Percentiles rank a stretch among this genome's conserved stretches.
phyloP scores from a whole-genome alignment of 345 rosid species.

The Salix suchowensis region DNA sequence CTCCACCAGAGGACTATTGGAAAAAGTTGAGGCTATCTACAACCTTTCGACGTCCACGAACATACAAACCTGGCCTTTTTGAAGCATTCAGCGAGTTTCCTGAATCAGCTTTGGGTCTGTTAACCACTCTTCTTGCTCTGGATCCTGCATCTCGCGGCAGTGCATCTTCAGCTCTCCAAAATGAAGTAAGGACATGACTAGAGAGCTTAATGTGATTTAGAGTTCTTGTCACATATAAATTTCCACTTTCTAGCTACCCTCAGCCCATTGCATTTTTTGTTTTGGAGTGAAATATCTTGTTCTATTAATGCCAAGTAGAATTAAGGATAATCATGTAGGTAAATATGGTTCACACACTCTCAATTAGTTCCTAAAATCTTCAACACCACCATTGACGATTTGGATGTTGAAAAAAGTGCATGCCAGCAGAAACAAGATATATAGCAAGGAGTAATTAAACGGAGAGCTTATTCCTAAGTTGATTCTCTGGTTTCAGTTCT shows the following conservation, averaged over 20 bases:
- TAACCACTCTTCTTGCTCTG: constrained; percentile 52
- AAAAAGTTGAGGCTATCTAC: constrained; percentile 58
- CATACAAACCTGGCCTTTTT: constrained; percentile 37
- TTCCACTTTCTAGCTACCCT: too few relatives aligned
- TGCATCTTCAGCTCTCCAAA: constrained; percentile 43
- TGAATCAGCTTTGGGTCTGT: constrained; percentile 43
- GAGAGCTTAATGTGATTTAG: background rate
- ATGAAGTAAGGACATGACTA: constrained; percentile 29
- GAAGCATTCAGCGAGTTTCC: constrained; percentile 44
- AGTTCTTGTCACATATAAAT: background rate
- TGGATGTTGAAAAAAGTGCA: too few relatives aligned
- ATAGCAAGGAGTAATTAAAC: background rate
- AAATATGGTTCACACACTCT: too few relatives aligned
- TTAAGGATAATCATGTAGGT: background rate
- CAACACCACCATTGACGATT: too few relatives aligned
- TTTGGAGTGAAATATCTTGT: background rate
- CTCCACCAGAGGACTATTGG: constrained; percentile 90
- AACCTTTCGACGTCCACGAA: constrained; percentile 47
- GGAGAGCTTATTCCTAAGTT: background rate
- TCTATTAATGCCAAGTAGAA: background rate
- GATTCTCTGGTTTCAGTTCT: constrained; percentile 36
- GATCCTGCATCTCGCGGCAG: constrained; percentile 50
- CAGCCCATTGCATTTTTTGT: background rate
- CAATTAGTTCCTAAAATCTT: too few relatives aligned
- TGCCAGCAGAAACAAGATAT: background rate